Percentiles rank a stretch among this genome's conserved stretches.
Conservation (phyloP, 495 filamentous ascomycete species). For the Neurospora sublineolata region DNA sequence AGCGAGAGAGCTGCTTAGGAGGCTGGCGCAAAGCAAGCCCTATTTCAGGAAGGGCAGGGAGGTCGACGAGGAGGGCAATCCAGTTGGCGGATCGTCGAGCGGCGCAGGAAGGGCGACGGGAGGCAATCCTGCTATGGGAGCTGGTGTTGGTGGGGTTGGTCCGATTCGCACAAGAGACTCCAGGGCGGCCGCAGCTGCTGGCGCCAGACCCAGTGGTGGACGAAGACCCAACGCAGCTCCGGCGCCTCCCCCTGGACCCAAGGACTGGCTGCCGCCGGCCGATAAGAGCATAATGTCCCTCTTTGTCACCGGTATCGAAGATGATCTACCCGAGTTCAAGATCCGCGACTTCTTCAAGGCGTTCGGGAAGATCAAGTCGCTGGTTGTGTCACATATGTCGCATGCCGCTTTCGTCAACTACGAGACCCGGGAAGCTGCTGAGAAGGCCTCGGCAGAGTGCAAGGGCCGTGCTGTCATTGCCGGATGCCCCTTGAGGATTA, state of each 20-base stretch:
- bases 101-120: conserved; percentile 25
- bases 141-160: conserved; percentile 40
- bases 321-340: conserved; percentile 86
- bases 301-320: conserved; percentile 90
- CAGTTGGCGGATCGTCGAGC: conserved; percentile 26
- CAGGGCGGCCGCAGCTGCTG: conserved; percentile 38
- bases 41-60: conserved; percentile 80
- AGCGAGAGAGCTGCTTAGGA: conserved; percentile 72
- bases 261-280: conserved; percentile 72
- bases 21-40: conserved; percentile 82
- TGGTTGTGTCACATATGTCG: conserved; percentile 91
- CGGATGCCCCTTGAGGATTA: conserved; percentile 77
- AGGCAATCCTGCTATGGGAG: conserved; percentile 35
- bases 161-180: conserved; percentile 61
- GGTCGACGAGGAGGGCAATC: conserved; percentile 43
- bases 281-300: conserved; percentile 81
- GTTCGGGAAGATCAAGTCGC: conserved; percentile 75
- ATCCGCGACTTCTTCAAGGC: conserved; percentile 80
- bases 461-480: conserved; percentile 75
- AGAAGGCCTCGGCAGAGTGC: conserved; percentile 70
- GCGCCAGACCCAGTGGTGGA: conserved; percentile 33
- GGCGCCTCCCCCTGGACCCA: conserved; percentile 62
- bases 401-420: conserved; percentile 97
- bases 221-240: conserved; percentile 48
- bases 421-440: conserved; percentile 66